phyloP scores from a whole-genome alignment of 2,329 filamentous ascomycete species.

The Fusarium sp. region DNA sequence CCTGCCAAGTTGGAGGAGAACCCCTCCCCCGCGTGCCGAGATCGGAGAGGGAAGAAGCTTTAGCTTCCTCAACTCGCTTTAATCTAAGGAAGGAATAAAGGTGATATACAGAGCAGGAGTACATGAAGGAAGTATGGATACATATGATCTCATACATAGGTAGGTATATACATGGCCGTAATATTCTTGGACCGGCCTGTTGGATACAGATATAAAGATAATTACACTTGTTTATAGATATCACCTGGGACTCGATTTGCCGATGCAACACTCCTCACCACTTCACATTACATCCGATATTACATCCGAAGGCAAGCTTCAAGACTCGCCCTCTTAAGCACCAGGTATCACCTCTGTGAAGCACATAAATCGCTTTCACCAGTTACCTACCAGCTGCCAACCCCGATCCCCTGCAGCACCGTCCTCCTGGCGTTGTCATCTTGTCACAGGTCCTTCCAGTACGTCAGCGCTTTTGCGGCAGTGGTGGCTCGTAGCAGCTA shows the following conservation, averaged over 20 bases:
- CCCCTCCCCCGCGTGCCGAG: conserved; percentile 29
- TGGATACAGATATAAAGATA: neutral
- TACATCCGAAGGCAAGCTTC: conserved; percentile 7
- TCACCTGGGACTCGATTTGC: conserved; percentile 18
- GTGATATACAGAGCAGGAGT: neutral
- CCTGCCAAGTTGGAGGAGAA: conserved; percentile 10
- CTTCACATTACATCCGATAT: conserved; percentile 21
- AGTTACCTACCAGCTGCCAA: conserved; percentile 30
- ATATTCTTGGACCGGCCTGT: neutral
- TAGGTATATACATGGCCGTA: neutral
- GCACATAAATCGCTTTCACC: no score
- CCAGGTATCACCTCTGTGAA: no score
- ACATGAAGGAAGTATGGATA: neutral
- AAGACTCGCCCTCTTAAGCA: neutral
- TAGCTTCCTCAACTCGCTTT: conserved; percentile 4
- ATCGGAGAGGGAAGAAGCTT: conserved; percentile 27
- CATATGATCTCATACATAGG: neutral
- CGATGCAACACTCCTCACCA: neutral
- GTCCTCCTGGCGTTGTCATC: no score
- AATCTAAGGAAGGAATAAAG: neutral
- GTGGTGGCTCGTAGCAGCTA: no score
- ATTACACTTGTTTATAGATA: conserved; percentile 9
- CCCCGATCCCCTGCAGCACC: conserved; percentile 31
- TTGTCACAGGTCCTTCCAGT: no score
- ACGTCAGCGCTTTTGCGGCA: conserved; percentile 45